Conservation (phyloP, 2,329 filamentous ascomycete genomes). For the Ramularia collo-cygni region DNA sequence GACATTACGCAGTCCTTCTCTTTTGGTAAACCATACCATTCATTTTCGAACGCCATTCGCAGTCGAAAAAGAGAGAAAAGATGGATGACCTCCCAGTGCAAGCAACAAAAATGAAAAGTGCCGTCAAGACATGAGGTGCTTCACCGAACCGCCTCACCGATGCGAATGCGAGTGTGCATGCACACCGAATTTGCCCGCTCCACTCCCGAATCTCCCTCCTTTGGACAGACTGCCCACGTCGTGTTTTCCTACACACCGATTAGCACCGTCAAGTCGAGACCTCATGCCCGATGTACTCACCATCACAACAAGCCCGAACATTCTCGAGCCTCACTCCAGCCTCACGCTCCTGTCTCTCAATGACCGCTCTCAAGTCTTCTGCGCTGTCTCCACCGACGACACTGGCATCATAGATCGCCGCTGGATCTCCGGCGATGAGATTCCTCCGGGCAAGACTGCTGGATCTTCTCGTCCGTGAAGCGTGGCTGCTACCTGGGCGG, state of each 20-base stretch:
- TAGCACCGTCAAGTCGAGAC: neutral
- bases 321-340: conserved; percentile 74
- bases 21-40: too few relatives aligned
- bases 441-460: conserved; percentile 13
- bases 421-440: conserved; percentile 18
- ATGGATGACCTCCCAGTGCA: too few relatives aligned
- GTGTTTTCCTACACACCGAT: conserved; percentile 38
- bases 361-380: conserved; percentile 73
- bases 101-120: too few relatives aligned
- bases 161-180: conserved; percentile 10
- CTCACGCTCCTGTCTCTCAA: conserved; percentile 69
- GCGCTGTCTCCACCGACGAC: conserved; percentile 55
- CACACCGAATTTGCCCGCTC: neutral
- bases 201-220: conserved; percentile 10
- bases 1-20: too few relatives aligned
- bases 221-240: conserved; percentile 42
- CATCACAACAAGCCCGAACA: conserved; percentile 94
- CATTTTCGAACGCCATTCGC: too few relatives aligned
- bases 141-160: neutral
- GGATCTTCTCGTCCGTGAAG: neutral
- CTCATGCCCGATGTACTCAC: conserved; percentile 47
- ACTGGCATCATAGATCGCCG: conserved; percentile 45
- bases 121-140: neutral
- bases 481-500: conserved; percentile 1
- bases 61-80: too few relatives aligned